Evolutionary conservation across 352 stramenopile genomes (phyloP).

Genomic region (Thraustochytrium sp.): DNA sequence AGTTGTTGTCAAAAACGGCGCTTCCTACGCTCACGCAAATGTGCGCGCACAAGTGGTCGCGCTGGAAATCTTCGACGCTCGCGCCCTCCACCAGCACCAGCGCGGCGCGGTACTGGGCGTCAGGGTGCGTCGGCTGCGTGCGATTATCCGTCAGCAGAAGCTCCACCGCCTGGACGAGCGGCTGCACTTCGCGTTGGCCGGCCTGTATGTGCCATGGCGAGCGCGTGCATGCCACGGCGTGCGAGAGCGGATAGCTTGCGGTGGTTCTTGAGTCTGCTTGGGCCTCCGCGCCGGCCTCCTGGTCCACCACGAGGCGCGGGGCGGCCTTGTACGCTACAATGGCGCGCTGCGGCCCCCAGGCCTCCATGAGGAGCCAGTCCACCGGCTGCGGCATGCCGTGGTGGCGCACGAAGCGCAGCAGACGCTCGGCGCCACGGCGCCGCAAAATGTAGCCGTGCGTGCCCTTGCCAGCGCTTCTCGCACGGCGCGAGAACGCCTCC

Average conservation of each 20-base stretch:
- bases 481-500: background rate
- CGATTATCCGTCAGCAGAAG: background rate
- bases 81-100: background rate
- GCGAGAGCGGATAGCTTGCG: background rate
- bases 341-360: background rate
- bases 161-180: background rate
- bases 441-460: constrained; percentile 19
- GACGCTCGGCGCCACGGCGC: background rate
- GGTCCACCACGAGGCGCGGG: background rate
- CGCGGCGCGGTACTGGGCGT: background rate
- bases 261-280: background rate
- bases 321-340: constrained; percentile 13
- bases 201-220: too few species aligned
- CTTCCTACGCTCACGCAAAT: too few species aligned
- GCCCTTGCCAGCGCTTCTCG: background rate
- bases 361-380: constrained; percentile 35
- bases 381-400: background rate
- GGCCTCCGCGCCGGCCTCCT: background rate
- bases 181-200: too few species aligned
- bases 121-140: background rate
- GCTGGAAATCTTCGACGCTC: background rate
- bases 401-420: background rate
- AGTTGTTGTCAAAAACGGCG: too few species aligned
- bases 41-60: background rate
- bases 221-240: background rate